Evolutionary conservation across 2,329 filamentous ascomycete species (phyloP).

Genomic region (Paraconiothyrium sp.): DNA sequence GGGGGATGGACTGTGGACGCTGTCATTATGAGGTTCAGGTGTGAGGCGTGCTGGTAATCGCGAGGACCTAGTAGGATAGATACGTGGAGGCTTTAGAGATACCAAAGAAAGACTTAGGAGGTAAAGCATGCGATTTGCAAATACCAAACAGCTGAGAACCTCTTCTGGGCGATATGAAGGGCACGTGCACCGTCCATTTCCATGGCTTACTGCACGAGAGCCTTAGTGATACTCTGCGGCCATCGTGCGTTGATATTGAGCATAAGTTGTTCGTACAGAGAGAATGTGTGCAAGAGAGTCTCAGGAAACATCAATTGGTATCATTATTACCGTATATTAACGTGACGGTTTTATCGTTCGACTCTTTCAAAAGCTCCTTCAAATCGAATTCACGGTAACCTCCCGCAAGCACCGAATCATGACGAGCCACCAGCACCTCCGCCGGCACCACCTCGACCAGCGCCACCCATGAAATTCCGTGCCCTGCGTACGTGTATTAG

Average conservation of each 20-base stretch:
- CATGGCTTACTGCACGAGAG: neutral
- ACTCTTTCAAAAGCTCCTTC: neutral
- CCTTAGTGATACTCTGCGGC: neutral
- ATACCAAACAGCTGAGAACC: neutral
- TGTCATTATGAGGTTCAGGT: constrained; percentile 60
- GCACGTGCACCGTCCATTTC: neutral
- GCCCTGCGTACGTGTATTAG: constrained; percentile 58
- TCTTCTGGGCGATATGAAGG: neutral
- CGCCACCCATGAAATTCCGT: constrained; percentile 71
- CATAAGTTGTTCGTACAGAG: neutral
- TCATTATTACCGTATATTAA: constrained; percentile 20
- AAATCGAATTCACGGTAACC: neutral
- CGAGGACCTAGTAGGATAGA: neutral
- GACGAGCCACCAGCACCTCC: constrained; percentile 30
- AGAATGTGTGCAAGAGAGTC: neutral
- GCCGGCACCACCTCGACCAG: constrained; percentile 13
- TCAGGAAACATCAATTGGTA: constrained; percentile 17
- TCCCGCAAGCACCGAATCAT: neutral
- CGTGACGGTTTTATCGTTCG: constrained; percentile 4
- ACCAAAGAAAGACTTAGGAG: neutral
- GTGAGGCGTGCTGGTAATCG: neutral
- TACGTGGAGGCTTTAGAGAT: neutral
- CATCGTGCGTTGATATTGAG: neutral
- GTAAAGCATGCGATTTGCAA: neutral
- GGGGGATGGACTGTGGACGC: constrained; percentile 91